Evolutionary conservation across 139 green algal genomes (phyloP).

Genomic region (Chlamydomonas sphaeroides): DNA sequence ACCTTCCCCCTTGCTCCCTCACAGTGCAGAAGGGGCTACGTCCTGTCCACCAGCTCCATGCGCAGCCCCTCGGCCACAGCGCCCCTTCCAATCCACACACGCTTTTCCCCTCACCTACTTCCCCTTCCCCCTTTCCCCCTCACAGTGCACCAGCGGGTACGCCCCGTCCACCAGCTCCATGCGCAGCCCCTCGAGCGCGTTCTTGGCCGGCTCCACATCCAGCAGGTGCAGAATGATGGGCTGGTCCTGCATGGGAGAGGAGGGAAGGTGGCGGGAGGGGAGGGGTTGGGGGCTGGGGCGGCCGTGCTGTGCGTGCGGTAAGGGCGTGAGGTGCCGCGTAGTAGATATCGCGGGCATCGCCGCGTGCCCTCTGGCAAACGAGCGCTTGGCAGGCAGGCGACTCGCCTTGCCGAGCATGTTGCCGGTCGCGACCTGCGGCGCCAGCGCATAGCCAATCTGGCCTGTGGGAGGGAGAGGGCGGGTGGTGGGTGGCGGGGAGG

Average conservation of each 20-base stretch:
- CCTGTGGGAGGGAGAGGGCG: too few species aligned
- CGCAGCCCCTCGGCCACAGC: conserved; percentile 87
- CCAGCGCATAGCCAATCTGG: conserved; percentile 94
- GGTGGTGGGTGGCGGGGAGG: too few species aligned
- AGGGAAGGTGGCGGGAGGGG: too few species aligned
- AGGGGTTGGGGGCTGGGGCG: too few species aligned
- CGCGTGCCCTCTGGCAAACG: too few species aligned
- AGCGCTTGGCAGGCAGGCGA: too few species aligned
- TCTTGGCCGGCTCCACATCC: conserved; percentile 87
- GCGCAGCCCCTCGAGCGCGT: conserved; percentile 85
- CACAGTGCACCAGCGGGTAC: conserved; percentile 88
- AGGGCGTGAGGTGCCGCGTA: too few species aligned
- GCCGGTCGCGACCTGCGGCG: conserved; percentile 81
- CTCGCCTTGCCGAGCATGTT: conserved; percentile 76
- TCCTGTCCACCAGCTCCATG: conserved; percentile 95
- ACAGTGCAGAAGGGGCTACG: conserved; percentile 90
- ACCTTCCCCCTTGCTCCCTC: background rate
- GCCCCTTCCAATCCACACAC: too few species aligned
- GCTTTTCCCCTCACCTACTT: too few species aligned
- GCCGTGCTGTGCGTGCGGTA: too few species aligned
- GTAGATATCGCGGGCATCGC: too few species aligned
- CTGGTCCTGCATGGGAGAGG: too few species aligned
- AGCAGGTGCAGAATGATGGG: conserved; percentile 95
- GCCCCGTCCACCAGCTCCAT: conserved; percentile 97
- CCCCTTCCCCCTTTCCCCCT: background rate